phyloP scores from a whole-genome alignment of 495 filamentous ascomycete genomes.

The Lentithecium fluviatile region DNA sequence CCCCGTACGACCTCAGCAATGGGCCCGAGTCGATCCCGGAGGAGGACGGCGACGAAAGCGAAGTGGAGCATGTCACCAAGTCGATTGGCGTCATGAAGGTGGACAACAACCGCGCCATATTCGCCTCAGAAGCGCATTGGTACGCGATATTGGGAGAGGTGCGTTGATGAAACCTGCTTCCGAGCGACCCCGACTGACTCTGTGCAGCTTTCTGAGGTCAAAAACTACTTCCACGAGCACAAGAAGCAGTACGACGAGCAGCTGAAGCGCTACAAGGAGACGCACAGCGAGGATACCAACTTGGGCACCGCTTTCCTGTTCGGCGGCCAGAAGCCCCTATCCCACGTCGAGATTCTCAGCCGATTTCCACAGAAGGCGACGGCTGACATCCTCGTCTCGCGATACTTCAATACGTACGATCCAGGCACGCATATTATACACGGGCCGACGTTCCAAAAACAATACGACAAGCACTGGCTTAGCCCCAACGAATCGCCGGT shows the following conservation, averaged over 20 bases:
- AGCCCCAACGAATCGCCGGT: constrained; percentile 75
- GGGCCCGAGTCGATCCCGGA: constrained; percentile 54
- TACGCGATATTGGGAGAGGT: constrained; percentile 85
- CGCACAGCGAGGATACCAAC: constrained; percentile 49
- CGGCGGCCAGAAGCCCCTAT: constrained; percentile 62
- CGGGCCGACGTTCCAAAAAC: constrained; percentile 76
- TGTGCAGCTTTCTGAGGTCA: constrained; percentile 83
- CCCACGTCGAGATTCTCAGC: constrained; percentile 71
- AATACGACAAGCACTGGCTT: constrained; percentile 87
- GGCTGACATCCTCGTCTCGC: constrained; percentile 74
- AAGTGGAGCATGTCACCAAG: constrained; percentile 87
- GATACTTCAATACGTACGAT: constrained; percentile 72
- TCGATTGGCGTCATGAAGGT: constrained; percentile 93
- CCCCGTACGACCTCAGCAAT: constrained; percentile 54
- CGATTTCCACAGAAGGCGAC: constrained; percentile 76
- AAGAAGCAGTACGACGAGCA: constrained; percentile 47
- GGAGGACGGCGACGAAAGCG: constrained; percentile 67
- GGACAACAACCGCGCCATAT: constrained; percentile 78
- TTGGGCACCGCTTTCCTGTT: constrained; percentile 64
- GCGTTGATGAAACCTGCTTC: constrained; percentile 39
- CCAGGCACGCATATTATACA: constrained; percentile 81
- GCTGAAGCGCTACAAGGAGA: constrained; percentile 59
- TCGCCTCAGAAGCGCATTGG: constrained; percentile 93
- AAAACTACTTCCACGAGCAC: constrained; percentile 66
- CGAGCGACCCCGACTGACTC: neutral